phyloP scores from a whole-genome alignment of 495 filamentous ascomycete species.

The Trypethelium eluteriae region DNA sequence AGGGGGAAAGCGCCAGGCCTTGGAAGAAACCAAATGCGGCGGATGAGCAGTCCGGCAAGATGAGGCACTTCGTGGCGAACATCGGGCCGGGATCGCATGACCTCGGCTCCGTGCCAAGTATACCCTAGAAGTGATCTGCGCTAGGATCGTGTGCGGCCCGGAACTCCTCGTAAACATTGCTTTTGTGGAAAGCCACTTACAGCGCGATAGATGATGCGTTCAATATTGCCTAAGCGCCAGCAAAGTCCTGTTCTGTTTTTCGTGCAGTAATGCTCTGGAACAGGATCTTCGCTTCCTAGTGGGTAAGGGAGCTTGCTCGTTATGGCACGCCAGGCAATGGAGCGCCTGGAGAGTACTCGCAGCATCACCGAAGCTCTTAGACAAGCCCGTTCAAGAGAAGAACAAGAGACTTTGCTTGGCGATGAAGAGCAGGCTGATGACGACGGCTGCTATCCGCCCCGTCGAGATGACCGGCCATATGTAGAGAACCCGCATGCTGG shows the following conservation, averaged over 20 bases:
- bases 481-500: slow-evolving; percentile 30
- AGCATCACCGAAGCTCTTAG: slow-evolving; percentile 34
- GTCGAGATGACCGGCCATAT: slow-evolving; percentile 23
- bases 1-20: too few species aligned
- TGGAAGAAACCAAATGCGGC: too few species aligned
- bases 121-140: not conserved
- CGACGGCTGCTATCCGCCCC: slow-evolving; percentile 31
- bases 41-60: too few species aligned
- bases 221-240: not conserved
- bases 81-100: not conserved
- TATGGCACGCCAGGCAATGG: not conserved
- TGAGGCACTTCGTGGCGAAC: not conserved
- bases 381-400: slow-evolving; percentile 30
- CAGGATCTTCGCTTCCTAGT: not conserved
- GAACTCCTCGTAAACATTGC: too few species aligned
- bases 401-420: slow-evolving; percentile 35
- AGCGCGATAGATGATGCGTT: not conserved
- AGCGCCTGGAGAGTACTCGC: slow-evolving; percentile 21
- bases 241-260: not conserved
- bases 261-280: not conserved
- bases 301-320: not conserved
- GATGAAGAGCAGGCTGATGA: slow-evolving; percentile 32
- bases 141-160: not conserved
- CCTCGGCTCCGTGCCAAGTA: too few species aligned
- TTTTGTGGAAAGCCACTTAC: too few species aligned